Percentiles rank a stretch among this genome's conserved stretches.
phyloP scores from a whole-genome alignment of 352 stramenopile genomes.

The Globisporangium recalcitrans region DNA sequence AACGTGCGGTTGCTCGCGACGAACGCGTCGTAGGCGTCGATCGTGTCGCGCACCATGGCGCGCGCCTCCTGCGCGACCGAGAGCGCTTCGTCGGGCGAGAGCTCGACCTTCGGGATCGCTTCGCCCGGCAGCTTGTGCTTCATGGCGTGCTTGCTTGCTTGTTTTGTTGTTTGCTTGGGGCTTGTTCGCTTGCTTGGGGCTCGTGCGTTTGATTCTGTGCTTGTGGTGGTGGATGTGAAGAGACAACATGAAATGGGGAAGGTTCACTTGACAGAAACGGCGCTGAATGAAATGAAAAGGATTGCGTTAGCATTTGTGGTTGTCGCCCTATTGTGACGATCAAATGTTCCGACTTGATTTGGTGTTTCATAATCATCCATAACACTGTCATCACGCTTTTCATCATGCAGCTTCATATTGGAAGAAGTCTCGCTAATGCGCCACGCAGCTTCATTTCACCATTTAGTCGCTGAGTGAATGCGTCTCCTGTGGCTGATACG shows the following conservation, averaged over 20 bases:
- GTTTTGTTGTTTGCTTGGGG: neutral
- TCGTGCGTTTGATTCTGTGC: neutral
- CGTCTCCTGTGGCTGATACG: too few species aligned
- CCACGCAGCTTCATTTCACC: too few species aligned
- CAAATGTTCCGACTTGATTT: too few species aligned
- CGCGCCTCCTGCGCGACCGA: constrained; percentile 1
- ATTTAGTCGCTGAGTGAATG: too few species aligned
- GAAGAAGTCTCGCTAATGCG: too few species aligned
- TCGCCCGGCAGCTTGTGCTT: constrained; percentile 2
- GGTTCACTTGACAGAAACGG: neutral
- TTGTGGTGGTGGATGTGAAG: neutral
- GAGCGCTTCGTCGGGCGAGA: constrained; percentile 8
- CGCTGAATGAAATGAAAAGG: too few species aligned
- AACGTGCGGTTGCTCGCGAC: constrained; percentile 1
- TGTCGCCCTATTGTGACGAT: too few species aligned
- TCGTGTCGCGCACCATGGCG: constrained; percentile 7
- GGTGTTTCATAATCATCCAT: too few species aligned
- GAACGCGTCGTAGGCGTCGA: constrained; percentile 9
- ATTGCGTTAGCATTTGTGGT: too few species aligned
- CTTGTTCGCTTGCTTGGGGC: neutral
- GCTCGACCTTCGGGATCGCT: constrained; percentile 4
- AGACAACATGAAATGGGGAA: too few species aligned
- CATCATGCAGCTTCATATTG: too few species aligned
- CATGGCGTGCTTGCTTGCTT: neutral
- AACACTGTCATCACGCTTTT: too few species aligned